Evolutionary conservation across 352 stramenopile genomes (phyloP), one percentile per base, ranked within the genome.

Genomic region (Globisporangium lucens): DNA sequence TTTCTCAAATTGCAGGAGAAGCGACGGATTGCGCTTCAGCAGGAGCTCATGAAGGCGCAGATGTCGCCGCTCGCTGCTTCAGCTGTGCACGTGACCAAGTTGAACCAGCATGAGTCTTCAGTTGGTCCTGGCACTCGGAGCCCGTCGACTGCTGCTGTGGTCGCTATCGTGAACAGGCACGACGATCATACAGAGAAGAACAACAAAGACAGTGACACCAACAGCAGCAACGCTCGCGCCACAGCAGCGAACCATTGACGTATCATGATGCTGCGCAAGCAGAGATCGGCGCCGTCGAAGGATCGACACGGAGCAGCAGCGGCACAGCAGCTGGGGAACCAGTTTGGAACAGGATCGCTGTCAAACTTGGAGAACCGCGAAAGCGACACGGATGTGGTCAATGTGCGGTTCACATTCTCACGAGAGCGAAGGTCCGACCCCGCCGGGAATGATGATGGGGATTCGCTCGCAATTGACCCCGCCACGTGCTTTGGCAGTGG

Each of bases 1-100:
- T 91, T 85, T 27, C 67, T 91, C 4, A 85, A 77, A 67, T 80
- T 70, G 1, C 79, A 91, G 27, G 81, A 93, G 58, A 82, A 68
- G 46, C 65, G 80, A 4, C 74, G 85, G 6, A 69, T 75, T 1
- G 72, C 75, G 6, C 61, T 93, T 1, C 82, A 91, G 56, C 66
- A 90, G 10, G 82, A 91, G 30, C 61, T 93, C 27, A 41, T 65
- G 4, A 78, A 76, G 60, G 76, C 78, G 35, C 76, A 89, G 41
- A 61, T 68, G 20, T 82, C 75, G 1, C 77, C 85, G 1, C 79
- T 89, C 43, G 76, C 55, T n/a, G 29, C 72, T 52, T 62, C 76
- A n/a, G 38, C 78, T 46, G 35, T 78, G 10, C 69, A 71, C 3
- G 58, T 75, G 13, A 66, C 68, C 8, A 73, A 72, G 3, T 55